Base-by-base conservation (phyloP, 352 stramenopile genomes). In the Phytophthora pini region DNA sequence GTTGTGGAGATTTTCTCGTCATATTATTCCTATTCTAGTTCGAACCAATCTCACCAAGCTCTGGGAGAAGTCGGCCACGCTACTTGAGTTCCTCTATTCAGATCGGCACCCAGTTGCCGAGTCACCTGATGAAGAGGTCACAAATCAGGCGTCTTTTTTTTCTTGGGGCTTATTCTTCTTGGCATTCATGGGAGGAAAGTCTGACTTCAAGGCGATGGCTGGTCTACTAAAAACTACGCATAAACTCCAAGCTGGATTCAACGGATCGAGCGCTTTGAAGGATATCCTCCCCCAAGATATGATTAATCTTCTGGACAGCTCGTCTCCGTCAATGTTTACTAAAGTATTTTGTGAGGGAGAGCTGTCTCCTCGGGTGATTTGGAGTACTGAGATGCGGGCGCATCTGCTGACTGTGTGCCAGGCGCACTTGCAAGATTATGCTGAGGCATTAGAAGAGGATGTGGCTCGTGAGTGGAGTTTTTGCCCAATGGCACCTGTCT, bases 401-500 rank as follows among this genome's bases (percentile, higher is more conserved):
- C 84, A 97, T 55, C 65, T 99, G 2, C 87, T 96, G 26, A 77
- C 90, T 10, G 86, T 92, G 75, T 94, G 97, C 34, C 49, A 88
- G 0, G 82, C 93, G 11, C 96, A 99, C 76, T 65, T 98, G n/a
- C 80, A 92, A 43, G 94, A 98, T 68, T 98, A 97, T 77, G 72
- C 93, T 11, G 82, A 88, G 34, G 77, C 82, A 44, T 68, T 98
- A 38, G 80, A 88, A 70, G 89, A 98, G 71, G 93, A 98, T 60
- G 84, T 88, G 10, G 85, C 79, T 5, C 84, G 79, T 29, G 70
- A 90, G 41, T 99, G 97, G 83, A 82, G 91, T 31, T 98, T 96
- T 65, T 95, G 82, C 39, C 89, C 92, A 2, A 98, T 98, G 75
- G 94, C 95, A 24, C 89, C 88, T 13, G 77, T 98, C 46, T 68